Percentiles rank a stretch among this genome's conserved stretches.
Conservation (phyloP, 2,329 filamentous ascomycete genomes). For the Cladosporium cucumerinum region DNA sequence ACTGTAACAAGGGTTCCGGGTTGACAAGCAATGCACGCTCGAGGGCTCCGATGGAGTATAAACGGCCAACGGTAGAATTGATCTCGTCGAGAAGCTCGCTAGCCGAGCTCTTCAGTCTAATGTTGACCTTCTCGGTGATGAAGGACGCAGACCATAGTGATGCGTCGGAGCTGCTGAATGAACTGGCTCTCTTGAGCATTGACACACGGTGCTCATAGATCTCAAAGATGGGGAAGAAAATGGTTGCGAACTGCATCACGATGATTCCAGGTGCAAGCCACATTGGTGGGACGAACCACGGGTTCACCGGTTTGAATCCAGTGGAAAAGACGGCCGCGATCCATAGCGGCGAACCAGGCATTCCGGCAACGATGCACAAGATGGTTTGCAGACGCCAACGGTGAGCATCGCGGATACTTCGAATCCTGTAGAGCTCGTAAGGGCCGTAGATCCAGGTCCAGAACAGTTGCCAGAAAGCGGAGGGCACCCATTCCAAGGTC, state of each 20-base stretch:
- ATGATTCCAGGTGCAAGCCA: slow-evolving; percentile 63
- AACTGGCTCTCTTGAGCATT: slow-evolving; percentile 19
- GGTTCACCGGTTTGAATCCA: slow-evolving; percentile 46
- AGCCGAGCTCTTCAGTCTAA: not conserved
- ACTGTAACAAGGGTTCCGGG: slow-evolving; percentile 58
- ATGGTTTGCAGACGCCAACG: slow-evolving; percentile 65
- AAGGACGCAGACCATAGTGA: not conserved
- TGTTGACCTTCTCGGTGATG: not conserved
- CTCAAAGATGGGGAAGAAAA: slow-evolving; percentile 62
- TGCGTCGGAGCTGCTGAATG: not conserved
- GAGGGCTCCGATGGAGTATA: slow-evolving; percentile 60
- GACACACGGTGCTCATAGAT: slow-evolving; percentile 42
- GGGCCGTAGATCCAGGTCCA: slow-evolving; percentile 63
- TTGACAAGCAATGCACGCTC: slow-evolving; percentile 60
- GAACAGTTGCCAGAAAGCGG: slow-evolving; percentile 61
- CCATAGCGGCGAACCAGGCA: slow-evolving; percentile 67
- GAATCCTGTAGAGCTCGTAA: slow-evolving; percentile 59
- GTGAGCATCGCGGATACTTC: slow-evolving; percentile 61
- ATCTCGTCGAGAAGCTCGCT: slow-evolving; percentile 7
- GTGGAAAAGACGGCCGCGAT: slow-evolving; percentile 55
- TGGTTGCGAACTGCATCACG: slow-evolving; percentile 60
- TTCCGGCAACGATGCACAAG: slow-evolving; percentile 47
- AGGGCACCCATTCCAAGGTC: slow-evolving; percentile 60
- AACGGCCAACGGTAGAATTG: slow-evolving; percentile 20
- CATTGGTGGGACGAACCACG: slow-evolving; percentile 57